A percentile compares a stretch with the other conserved stretches of the same genome.
These are phyloP conservation scores for Seminavis robusta DNA, from an alignment of 108 stramenopile genomes.

Conservation along the genomic window DNA sequence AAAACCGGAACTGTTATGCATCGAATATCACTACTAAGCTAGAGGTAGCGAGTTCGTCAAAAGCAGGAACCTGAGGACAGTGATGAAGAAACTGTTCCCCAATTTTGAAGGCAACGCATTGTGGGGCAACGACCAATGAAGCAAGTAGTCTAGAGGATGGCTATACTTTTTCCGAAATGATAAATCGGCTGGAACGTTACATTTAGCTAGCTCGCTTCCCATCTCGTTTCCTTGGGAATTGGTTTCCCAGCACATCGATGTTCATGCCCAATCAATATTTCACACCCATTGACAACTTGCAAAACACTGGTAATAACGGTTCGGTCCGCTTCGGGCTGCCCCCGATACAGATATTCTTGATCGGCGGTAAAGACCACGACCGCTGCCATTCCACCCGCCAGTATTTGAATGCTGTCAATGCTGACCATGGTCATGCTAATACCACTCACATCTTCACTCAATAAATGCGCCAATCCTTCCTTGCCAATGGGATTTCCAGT, in stretches of 20 bases:
- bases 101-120: too few species aligned
- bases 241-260: slow-evolving; percentile 3
- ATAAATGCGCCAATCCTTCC: background rate
- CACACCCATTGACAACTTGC: background rate
- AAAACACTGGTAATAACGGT: slow-evolving; percentile 1
- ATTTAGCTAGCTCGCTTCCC: too few species aligned
- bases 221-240: slow-evolving; percentile 10
- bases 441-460: background rate
- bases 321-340: slow-evolving; percentile 2
- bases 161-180: too few species aligned
- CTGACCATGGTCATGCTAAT: background rate
- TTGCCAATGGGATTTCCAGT: slow-evolving; percentile 2
- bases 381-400: background rate
- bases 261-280: slow-evolving; percentile 2
- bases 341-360: slow-evolving; percentile 1
- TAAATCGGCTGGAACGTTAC: too few species aligned
- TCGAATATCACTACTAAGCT: too few species aligned
- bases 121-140: too few species aligned
- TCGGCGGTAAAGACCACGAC: slow-evolving; percentile 3
- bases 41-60: too few species aligned
- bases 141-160: too few species aligned
- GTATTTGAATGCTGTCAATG: slow-evolving; percentile 1
- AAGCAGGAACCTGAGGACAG: too few species aligned
- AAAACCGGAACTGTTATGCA: too few species aligned
- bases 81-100: too few species aligned